Base-by-base conservation (phyloP, 192 early-diverging fungal species). In the Mortierella claussenii region DNA sequence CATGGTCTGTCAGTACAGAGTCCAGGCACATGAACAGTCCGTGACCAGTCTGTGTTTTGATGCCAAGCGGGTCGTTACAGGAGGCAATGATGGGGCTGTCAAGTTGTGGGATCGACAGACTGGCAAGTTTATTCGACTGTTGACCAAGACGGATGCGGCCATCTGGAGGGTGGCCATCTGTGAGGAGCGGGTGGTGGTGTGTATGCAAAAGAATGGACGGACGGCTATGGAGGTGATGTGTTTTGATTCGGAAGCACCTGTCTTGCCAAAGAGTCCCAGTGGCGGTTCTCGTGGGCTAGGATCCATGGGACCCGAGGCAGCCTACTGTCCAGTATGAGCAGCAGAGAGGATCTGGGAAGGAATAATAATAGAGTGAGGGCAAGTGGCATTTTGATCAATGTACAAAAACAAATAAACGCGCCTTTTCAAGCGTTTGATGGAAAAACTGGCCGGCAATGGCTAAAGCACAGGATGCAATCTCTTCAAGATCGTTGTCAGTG, bases 11-110 rank as follows among this genome's bases (percentile, higher is more conserved):
- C 37, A 84, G 60, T 71, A 92, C 78, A 57, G 90, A 78, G 63
- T 95, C 73, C 89, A 85, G 78, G 75, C 90, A 56, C 81, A 84
- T 69, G 80, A 96, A 79, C 92, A 83, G 37, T 96, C 96, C 1
- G 97, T 99, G 31, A 99, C 97, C 3, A 97, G 97, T 65, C 91
- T 99, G 68, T 96, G 98, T 78, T 94, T 96, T 76, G 97, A 99
- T 65, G 84, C 88, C 47, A 86, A 90, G 31, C 91, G 96, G 27
- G 92, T 98, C 47, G 90, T 98, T n/a, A 93, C 92, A 3, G 97
- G 97, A 24, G 86, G 86, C 0, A 93, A 93, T 24, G 97, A 97
- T 65, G 92, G 91, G 0, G 93, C 92, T 0, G 88, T 99, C 55
- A 99, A 98, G 66, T 75, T 98, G 28, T 99, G 97, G 97, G 96